Base-by-base conservation (phyloP, 129 eudicot species). In the Cynara cardunculus region DNA sequence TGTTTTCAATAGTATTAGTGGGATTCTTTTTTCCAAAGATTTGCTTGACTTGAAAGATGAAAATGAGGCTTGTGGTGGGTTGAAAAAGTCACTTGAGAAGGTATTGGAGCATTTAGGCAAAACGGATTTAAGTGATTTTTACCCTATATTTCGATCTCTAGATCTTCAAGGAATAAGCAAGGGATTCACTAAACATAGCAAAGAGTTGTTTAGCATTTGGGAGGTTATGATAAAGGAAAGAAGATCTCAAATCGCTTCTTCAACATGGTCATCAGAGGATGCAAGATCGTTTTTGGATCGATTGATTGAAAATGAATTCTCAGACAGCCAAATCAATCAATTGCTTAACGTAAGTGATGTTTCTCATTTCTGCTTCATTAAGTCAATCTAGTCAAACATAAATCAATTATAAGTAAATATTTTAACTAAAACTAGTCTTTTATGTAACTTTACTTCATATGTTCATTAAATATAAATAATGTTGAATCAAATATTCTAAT, bases 41-140 rank as follows among this genome's bases (percentile, higher is more conserved):
- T 19, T 83, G 71, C 11, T 61, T 34, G 25, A 73, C 3, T 77
- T 71, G 2, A 71, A 39, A n/a, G 79, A 83, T 78, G 16, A 72
- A 8, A 5, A 21, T 71, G 19, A 41, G 69, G 22, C 28, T 46
- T 14, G 2, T 44, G 72, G 83, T 39, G 83, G 76, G 67, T 62
- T 74, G 80, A 78, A 78, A 44, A 39, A 16, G 14, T 72, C 18
- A 11, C 66, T 78, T 28, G 27, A 75, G 71, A 72, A 37, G 46
- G 27, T 78, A 19, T 61, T 84, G 87, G 87, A 84, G 71, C 24
- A 14, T 22, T 74, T 35, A 3, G 14, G 66, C 10, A 65, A 83
- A 59, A 80, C 84, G 21, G 49, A 44, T 65, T 7, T 84, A 4
- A 28, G 76, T 22, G 84, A 84, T 44, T 84, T 84, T 41, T 84